These are phyloP conservation scores for Phytophthora ohioensis DNA, from an alignment of 352 stramenopile species.

Conservation along the genomic window DNA sequence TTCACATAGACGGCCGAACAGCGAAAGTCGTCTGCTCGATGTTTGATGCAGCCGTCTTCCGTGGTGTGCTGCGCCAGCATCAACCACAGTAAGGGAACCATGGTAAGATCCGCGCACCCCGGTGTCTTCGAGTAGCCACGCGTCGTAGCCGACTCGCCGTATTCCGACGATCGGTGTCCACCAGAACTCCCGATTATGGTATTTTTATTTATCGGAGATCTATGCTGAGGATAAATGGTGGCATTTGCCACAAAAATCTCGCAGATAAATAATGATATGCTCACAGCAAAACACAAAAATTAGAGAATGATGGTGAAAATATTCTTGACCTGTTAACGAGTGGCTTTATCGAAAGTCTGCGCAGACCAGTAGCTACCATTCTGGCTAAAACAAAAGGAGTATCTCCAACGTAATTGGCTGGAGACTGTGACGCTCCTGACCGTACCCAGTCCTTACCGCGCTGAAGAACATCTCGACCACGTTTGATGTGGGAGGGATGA, in stretches of 20 bases:
- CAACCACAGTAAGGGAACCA: too few species aligned
- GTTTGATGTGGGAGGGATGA: constrained; percentile 1
- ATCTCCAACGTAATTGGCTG: constrained; percentile 10
- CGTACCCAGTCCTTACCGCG: constrained; percentile 1
- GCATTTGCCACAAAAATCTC: neutral
- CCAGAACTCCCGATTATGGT: constrained; percentile 6
- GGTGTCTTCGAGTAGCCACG: too few species aligned
- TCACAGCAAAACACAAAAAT: neutral
- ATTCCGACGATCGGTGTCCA: too few species aligned
- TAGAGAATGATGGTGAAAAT: neutral
- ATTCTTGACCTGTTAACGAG: neutral
- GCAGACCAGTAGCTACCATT: constrained; percentile 6
- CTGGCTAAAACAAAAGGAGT: neutral
- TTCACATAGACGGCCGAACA: too few species aligned
- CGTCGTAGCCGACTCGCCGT: too few species aligned
- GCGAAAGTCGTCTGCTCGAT: too few species aligned
- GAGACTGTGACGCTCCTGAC: neutral
- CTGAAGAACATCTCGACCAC: constrained; percentile 9
- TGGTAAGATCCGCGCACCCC: too few species aligned
- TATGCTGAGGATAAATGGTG: neutral
- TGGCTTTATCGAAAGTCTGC: neutral
- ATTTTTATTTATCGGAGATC: constrained; percentile 1
- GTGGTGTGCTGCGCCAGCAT: too few species aligned
- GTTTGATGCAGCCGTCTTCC: too few species aligned
- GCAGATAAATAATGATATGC: constrained; percentile 5